Conservation (phyloP, 2,329 filamentous ascomycete genomes). For the Zelopaecilomyces penicillatus region DNA sequence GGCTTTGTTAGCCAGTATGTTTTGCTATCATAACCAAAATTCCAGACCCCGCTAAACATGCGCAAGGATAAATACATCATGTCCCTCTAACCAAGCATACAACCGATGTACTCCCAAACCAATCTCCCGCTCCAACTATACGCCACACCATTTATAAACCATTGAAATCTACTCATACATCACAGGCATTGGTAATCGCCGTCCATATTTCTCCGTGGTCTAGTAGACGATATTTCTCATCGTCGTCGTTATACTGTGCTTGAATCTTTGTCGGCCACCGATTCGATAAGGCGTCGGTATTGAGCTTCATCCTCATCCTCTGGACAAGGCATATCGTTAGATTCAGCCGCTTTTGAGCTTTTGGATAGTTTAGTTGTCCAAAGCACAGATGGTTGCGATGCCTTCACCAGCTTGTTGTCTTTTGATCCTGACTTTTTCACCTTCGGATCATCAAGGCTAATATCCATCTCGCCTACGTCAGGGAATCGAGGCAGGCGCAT, state of each 20-base stretch:
- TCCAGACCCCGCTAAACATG: too few relatives aligned
- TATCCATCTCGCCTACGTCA: constrained; percentile 21
- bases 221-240: neutral
- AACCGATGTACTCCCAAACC: constrained; percentile 6
- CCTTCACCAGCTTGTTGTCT: constrained; percentile 10
- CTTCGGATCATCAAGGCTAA: constrained; percentile 21
- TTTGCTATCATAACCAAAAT: too few relatives aligned
- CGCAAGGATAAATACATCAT: too few relatives aligned
- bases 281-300: constrained; percentile 30
- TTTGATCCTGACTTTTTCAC: constrained; percentile 23
- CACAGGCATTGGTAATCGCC: neutral
- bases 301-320: constrained; percentile 27
- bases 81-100: too few relatives aligned
- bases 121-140: constrained; percentile 7
- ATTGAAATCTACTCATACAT: constrained; percentile 5
- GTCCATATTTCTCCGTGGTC: too few relatives aligned
- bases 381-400: constrained; percentile 21
- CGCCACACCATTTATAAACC: neutral
- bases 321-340: constrained; percentile 22
- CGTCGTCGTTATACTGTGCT: constrained; percentile 12
- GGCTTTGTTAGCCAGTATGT: too few relatives aligned
- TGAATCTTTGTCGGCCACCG: constrained; percentile 26
- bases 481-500: constrained; percentile 51
- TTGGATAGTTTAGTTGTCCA: constrained; percentile 22
- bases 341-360: constrained; percentile 6